Percentiles rank a stretch among this genome's conserved stretches.
These are phyloP conservation scores for Colletotrichum falcatum DNA, from an alignment of 2,329 filamentous ascomycete genomes.

Conservation along the genomic window DNA sequence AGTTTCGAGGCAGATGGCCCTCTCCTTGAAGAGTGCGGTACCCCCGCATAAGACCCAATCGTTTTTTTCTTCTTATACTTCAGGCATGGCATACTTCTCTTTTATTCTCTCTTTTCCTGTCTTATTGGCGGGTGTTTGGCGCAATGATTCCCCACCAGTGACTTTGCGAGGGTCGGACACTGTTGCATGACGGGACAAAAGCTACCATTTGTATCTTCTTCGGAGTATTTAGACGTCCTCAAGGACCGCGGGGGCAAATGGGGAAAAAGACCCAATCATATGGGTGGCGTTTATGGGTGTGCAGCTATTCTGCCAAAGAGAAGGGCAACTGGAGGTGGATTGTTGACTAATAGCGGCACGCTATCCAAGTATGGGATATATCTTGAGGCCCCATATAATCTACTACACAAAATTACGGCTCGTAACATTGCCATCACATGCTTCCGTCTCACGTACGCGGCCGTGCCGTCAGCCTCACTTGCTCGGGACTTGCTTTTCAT, in stretches of 20 bases:
- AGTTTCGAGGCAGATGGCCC: constrained; percentile 71
- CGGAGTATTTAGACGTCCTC: constrained; percentile 34
- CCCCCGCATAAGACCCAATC: constrained; percentile 56
- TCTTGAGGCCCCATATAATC: constrained; percentile 26
- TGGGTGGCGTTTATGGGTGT: constrained; percentile 17
- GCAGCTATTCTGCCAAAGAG: neutral
- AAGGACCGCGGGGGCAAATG: constrained; percentile 19
- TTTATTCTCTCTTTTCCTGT: neutral
- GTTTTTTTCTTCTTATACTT: neutral
- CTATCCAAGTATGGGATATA: constrained; percentile 17
- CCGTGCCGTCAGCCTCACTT: constrained; percentile 24
- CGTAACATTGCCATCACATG: constrained; percentile 28
- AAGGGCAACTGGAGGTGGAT: constrained; percentile 5
- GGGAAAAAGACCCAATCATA: neutral
- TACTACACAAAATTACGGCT: constrained; percentile 26
- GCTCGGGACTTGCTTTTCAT: constrained; percentile 27
- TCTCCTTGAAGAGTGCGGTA: constrained; percentile 62
- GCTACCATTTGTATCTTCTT: constrained; percentile 5
- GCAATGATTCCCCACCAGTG: constrained; percentile 37
- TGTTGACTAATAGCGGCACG: neutral
- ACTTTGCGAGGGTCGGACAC: constrained; percentile 25
- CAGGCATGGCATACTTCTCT: neutral
- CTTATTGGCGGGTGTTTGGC: constrained; percentile 15
- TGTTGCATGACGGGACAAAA: neutral
- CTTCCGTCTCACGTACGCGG: constrained; percentile 11